Conservation (phyloP, 164 flowering plant genomes). For the Dillenia suffruticosa region DNA sequence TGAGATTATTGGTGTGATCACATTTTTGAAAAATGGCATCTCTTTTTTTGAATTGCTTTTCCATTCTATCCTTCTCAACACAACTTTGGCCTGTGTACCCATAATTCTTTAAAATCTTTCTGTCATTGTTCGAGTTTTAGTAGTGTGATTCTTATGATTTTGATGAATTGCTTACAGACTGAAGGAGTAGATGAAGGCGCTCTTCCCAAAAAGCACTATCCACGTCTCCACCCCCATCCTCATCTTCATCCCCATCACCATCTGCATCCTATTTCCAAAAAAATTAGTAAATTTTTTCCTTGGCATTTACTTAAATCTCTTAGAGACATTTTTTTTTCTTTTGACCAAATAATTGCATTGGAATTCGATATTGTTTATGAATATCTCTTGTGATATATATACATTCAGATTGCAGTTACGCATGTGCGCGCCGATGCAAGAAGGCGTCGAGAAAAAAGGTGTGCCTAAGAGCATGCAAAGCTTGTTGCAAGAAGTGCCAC, state of each 20-base stretch:
- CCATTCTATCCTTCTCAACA: not conserved
- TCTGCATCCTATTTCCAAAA: not conserved
- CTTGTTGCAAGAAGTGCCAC: conserved; percentile 57
- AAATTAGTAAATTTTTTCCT: conserved; percentile 25
- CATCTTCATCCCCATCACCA: too few relatives aligned
- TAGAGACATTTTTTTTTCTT: too few relatives aligned
- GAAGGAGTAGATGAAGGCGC: conserved; percentile 17
- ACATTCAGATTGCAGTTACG: conserved; percentile 42
- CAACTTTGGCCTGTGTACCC: too few relatives aligned
- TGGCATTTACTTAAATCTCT: not conserved
- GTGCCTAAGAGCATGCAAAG: conserved; percentile 55
- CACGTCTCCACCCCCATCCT: not conserved
- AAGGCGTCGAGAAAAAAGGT: conserved; percentile 47
- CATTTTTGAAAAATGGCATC: not conserved
- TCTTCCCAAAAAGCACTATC: conserved; percentile 14
- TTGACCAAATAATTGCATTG: not conserved
- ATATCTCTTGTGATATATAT: not conserved
- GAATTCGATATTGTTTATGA: not conserved
- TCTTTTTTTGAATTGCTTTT: too few relatives aligned
- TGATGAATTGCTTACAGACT: conserved; percentile 10
- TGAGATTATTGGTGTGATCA: too few relatives aligned
- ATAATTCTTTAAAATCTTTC: too few relatives aligned
- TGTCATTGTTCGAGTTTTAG: too few relatives aligned
- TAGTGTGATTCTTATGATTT: not conserved
- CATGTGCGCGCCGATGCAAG: conserved; percentile 54